Percentiles rank a stretch among this genome's conserved stretches.
Evolutionary conservation across 148 eudicot species (phyloP).

Genomic region (Nepenthes mirabilis): DNA sequence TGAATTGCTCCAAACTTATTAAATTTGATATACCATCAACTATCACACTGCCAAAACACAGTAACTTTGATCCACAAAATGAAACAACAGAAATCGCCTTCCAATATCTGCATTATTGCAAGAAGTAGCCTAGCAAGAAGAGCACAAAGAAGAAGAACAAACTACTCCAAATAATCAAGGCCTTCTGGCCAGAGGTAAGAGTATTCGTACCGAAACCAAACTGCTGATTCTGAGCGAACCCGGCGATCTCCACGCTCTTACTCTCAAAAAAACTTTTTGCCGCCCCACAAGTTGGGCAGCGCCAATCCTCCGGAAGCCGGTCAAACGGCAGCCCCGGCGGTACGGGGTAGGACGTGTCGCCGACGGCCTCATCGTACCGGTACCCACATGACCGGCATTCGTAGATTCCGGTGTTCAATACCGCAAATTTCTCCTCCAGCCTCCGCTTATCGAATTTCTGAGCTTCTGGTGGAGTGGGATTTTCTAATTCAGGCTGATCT

Average conservation of each 20-base stretch:
- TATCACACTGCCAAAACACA: no score
- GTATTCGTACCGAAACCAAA: slow-evolving; percentile 88
- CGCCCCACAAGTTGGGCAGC: slow-evolving; percentile 96
- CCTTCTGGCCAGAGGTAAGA: slow-evolving; percentile 87
- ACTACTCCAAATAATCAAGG: slow-evolving; percentile 74
- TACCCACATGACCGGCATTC: slow-evolving; percentile 96
- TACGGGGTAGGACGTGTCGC: slow-evolving; percentile 75
- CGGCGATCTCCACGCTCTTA: slow-evolving; percentile 96
- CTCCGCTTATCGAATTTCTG: slow-evolving; percentile 35
- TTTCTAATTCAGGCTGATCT: slow-evolving; percentile 19
- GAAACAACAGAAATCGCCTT: no score
- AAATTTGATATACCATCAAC: no score
- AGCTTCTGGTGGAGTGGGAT: slow-evolving; percentile 15
- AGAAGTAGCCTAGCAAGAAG: slow-evolving; percentile 87
- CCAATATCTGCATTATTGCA: slow-evolving; percentile 30
- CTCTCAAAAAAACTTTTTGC: slow-evolving; percentile 81
- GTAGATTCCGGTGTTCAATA: slow-evolving; percentile 76
- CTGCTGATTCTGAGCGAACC: slow-evolving; percentile 95
- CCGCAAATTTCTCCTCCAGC: slow-evolving; percentile 81
- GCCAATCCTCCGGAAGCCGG: slow-evolving; percentile 85
- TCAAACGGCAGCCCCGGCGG: slow-evolving; percentile 81
- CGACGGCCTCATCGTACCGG: slow-evolving; percentile 47
- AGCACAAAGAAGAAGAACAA: slow-evolving; percentile 55
- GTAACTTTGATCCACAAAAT: no score
- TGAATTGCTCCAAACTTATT: no score